phyloP scores from a whole-genome alignment of 106 monocot genomes.

The Dendrobium chrysotoxum region DNA sequence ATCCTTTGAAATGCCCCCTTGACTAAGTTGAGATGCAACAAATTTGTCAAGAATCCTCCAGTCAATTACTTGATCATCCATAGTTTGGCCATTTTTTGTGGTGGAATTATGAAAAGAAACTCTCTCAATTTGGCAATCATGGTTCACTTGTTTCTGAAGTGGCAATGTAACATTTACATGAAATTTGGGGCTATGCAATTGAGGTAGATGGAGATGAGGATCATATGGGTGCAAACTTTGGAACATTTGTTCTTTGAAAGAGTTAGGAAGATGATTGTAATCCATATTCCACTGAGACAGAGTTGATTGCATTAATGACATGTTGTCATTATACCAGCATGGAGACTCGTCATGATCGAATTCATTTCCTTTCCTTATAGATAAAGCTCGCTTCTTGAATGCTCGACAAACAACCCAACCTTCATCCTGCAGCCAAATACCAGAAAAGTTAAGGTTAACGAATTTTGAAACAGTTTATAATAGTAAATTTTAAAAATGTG shows the following conservation, averaged over 20 bases:
- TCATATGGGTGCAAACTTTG: constrained; percentile 23
- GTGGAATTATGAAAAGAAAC: constrained; percentile 2
- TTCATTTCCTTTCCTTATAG: constrained; percentile 16
- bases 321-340: constrained; percentile 57
- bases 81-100: constrained; percentile 1
- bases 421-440: constrained; percentile 40
- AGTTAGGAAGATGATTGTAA: background rate
- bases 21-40: constrained; percentile 78
- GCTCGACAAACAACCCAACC: constrained; percentile 85
- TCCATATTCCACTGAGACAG: constrained; percentile 15
- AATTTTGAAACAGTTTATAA: no score
- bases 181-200: constrained; percentile 32
- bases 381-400: constrained; percentile 59
- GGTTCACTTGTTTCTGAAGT: background rate
- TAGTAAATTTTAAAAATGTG: no score
- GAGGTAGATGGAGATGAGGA: constrained; percentile 31
- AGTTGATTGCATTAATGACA: constrained; percentile 29
- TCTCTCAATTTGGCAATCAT: constrained; percentile 14
- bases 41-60: constrained; percentile 81
- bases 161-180: constrained; percentile 7
- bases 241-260: constrained; percentile 3
- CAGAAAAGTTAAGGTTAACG: background rate
- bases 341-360: constrained; percentile 17
- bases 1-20: constrained; percentile 24
- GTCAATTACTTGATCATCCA: constrained; percentile 52